Evolutionary conservation across 371 early-diverging fungal species (phyloP).

Genomic region (Nematocida displodere): DNA sequence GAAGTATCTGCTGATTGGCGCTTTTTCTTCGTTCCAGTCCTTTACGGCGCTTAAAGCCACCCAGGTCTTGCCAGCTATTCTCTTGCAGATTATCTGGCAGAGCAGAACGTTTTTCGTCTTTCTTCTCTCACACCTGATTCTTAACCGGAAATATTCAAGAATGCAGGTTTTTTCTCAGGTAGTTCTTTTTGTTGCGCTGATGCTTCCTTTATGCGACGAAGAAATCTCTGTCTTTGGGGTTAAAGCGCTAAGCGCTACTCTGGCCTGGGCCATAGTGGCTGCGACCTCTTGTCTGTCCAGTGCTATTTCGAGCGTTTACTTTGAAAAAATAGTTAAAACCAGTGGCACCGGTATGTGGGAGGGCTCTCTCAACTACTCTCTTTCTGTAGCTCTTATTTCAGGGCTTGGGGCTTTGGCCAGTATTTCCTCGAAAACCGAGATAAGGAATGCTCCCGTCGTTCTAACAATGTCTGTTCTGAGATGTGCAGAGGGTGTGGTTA

Average conservation of each 20-base stretch:
- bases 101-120: constrained; percentile 33
- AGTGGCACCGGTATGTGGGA: not conserved
- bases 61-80: not conserved
- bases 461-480: too few relatives aligned
- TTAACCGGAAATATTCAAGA: not conserved
- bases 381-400: constrained; percentile 4
- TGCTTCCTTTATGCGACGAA: constrained; percentile 3
- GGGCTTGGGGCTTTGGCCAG: too few relatives aligned
- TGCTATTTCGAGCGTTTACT: constrained; percentile 6
- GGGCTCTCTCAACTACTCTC: constrained; percentile 21
- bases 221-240: not conserved
- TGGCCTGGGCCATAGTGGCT: not conserved
- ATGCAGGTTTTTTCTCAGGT: constrained; percentile 14
- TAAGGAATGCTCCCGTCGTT: too few relatives aligned
- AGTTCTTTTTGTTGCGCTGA: not conserved
- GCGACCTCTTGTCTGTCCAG: not conserved
- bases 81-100: constrained; percentile 11
- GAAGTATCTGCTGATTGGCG: constrained; percentile 17
- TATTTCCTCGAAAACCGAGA: too few relatives aligned
- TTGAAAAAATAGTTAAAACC: constrained; percentile 16
- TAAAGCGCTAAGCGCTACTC: not conserved
- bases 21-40: constrained; percentile 32
- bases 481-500: constrained; percentile 19
- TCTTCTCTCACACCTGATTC: constrained; percentile 19
- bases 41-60: not conserved